A percentile compares a stretch with the other conserved stretches of the same genome.
These are phyloP conservation scores for Ustilago loliicola DNA, from an alignment of 1,284 basidiomycete genomes.

Conservation along the genomic window DNA sequence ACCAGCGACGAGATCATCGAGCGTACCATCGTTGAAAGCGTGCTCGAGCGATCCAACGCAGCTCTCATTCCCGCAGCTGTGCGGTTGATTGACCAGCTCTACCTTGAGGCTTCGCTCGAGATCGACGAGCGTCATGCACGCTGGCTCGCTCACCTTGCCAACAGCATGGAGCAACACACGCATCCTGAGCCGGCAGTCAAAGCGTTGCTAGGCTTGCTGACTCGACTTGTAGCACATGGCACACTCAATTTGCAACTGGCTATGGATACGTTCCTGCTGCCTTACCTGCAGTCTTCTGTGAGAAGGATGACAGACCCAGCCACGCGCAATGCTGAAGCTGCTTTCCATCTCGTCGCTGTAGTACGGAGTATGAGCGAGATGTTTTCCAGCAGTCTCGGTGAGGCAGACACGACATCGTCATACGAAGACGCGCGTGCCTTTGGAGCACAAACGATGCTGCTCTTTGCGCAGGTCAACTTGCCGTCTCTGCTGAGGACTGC, in stretches of 20 bases:
- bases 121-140: slow-evolving; percentile 52
- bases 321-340: slow-evolving; percentile 21
- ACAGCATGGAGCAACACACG: slow-evolving; percentile 24
- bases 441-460: slow-evolving; percentile 36
- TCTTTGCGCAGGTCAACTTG: slow-evolving; percentile 39
- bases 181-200: slow-evolving; percentile 12
- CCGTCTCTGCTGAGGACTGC: slow-evolving; percentile 21
- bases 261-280: slow-evolving; percentile 41
- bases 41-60: slow-evolving; percentile 16
- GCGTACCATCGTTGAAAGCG: slow-evolving; percentile 40
- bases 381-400: slow-evolving; percentile 33
- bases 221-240: slow-evolving; percentile 35
- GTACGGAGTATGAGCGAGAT: slow-evolving; percentile 25
- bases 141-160: slow-evolving; percentile 39
- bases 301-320: slow-evolving; percentile 42
- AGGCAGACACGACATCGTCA: background rate
- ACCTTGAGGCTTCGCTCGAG: slow-evolving; percentile 52
- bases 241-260: slow-evolving; percentile 49
- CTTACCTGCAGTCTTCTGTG: slow-evolving; percentile 22
- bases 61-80: slow-evolving; percentile 29
- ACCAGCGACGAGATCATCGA: slow-evolving; percentile 49
- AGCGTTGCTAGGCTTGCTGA: slow-evolving; percentile 27
- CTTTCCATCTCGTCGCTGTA: slow-evolving; percentile 18
- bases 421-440: slow-evolving; percentile 37
- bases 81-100: slow-evolving; percentile 47